Base-by-base conservation (phyloP, 2,329 filamentous ascomycete genomes). In the Pestalotiopsis sp. region DNA sequence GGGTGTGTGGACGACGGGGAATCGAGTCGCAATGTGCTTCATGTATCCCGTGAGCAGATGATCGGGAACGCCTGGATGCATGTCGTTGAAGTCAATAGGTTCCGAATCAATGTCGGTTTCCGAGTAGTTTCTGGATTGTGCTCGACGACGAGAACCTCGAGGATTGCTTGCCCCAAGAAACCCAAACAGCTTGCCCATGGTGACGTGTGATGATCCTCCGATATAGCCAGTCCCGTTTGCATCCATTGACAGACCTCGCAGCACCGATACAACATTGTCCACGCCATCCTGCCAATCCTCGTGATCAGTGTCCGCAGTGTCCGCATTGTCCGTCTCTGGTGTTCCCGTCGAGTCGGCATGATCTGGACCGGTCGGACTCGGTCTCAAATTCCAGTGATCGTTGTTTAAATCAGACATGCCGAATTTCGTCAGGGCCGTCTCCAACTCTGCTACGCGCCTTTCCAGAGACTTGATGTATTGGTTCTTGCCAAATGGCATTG, bases 231-330 rank as follows among this genome's bases (percentile, higher is more conserved):
- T 56, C 1, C 66, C 66, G 55, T 65, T 68, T 9, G 52, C 62
- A 22, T 85, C 80, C 17, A 78, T 78, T 69, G 86, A 85, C 2
- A 87, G 74, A 3, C 70, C 73, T 55, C 85, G 78, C 68, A 88
- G 74, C 57, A 82, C 83, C 24, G 81, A 85, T 66, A 95, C 89
- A 60, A 94, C 86, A 10, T 86, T 84, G 71, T 89, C 89, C 58
- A 95, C 88, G 11, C 89, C 91, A 3, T 64, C 61, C 38, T 64
- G 61, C 59, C 56, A 52, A n/a, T 59, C 39, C 20, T 66, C 65
- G 0, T 24, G n/a, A 4, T 66, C 52, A 26, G 35, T 11, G 35
- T 66, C 64, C 14, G 55, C 64, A 1, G 7, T 65, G 56, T 58
- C 56, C 2, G 22, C 44, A 9, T 11, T 52, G 7, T 52, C 14